A percentile compares a stretch with the other conserved stretches of the same genome.
phyloP scores from a whole-genome alignment of 805 yeast genomes.

The Teunomyces tritomae region DNA sequence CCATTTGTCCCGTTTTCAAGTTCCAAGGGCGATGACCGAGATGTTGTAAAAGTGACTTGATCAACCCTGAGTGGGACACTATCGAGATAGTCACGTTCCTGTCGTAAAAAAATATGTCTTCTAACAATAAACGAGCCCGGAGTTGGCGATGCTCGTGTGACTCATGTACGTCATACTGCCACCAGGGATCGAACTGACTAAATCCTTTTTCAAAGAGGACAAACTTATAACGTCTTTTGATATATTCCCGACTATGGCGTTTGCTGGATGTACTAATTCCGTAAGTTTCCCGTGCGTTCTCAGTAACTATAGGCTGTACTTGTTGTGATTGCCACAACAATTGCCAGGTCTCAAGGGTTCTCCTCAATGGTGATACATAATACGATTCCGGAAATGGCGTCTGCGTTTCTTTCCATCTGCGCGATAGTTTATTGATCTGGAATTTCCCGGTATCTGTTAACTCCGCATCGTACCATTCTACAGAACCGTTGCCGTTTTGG shows the following conservation, averaged over 20 bases:
- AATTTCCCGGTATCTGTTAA: slow-evolving; percentile 22
- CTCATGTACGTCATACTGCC: slow-evolving; percentile 25
- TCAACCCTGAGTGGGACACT: slow-evolving; percentile 29
- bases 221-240: slow-evolving; percentile 17
- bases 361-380: slow-evolving; percentile 30
- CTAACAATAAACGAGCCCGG: slow-evolving; percentile 24
- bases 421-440: slow-evolving; percentile 14
- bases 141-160: slow-evolving; percentile 22
- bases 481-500: slow-evolving; percentile 16
- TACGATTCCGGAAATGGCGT: slow-evolving; percentile 25
- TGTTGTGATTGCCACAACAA: slow-evolving; percentile 18
- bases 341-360: slow-evolving; percentile 30
- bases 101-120: slow-evolving; percentile 25
- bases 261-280: slow-evolving; percentile 31
- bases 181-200: slow-evolving; percentile 21
- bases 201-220: slow-evolving; percentile 26
- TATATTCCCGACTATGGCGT: slow-evolving; percentile 23
- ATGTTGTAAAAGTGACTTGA: slow-evolving; percentile 23
- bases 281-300: slow-evolving; percentile 29
- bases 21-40: slow-evolving; percentile 22
- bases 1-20: slow-evolving; percentile 26
- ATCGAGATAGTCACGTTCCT: slow-evolving; percentile 20
- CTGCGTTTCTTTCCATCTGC: background rate
- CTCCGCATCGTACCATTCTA: slow-evolving; percentile 32
- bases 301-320: slow-evolving; percentile 22